Evolutionary conservation across 2,329 filamentous ascomycete species (phyloP).

Genomic region (Diaporthe citriasiana): DNA sequence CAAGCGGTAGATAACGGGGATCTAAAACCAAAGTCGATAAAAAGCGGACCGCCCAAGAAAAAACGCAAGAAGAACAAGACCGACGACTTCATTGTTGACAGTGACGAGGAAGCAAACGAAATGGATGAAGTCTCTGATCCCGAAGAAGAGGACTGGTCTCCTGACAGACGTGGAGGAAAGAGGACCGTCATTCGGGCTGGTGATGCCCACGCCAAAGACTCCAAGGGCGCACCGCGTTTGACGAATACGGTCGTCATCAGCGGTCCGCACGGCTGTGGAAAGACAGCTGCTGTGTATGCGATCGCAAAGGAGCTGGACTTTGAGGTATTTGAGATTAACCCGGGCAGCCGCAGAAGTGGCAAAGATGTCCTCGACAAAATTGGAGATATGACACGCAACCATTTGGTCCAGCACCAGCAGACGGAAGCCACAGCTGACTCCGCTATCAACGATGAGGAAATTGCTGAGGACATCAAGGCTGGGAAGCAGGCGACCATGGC

Average conservation of each 20-base stretch:
- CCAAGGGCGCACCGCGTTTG: constrained; percentile 63
- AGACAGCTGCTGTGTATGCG: constrained; percentile 92
- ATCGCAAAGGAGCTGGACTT: constrained; percentile 93
- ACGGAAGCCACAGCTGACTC: constrained; percentile 49
- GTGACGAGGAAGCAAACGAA: constrained; percentile 79
- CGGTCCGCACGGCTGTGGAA: constrained; percentile 90
- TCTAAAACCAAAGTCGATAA: constrained; percentile 51
- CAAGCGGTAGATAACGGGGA: constrained; percentile 78
- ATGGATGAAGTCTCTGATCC: constrained; percentile 77
- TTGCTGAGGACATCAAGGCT: constrained; percentile 72
- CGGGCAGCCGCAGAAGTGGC: constrained; percentile 85
- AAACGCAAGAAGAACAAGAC: constrained; percentile 81
- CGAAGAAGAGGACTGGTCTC: constrained; percentile 63
- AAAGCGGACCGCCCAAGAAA: constrained; percentile 60
- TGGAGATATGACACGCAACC: constrained; percentile 97
- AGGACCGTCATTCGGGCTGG: constrained; percentile 69
- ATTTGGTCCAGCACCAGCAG: constrained; percentile 78
- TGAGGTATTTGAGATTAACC: constrained; percentile 95
- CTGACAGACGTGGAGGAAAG: constrained; percentile 54
- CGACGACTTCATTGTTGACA: constrained; percentile 84
- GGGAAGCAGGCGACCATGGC: constrained; percentile 85
- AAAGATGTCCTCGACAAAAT: constrained; percentile 93
- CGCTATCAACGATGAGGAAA: constrained; percentile 58
- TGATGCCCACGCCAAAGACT: constrained; percentile 51
- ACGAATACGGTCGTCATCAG: constrained; percentile 89